Evolutionary conservation across 768 basidiomycete species (phyloP).

Genomic region (Gloeostereum incarnatum): DNA sequence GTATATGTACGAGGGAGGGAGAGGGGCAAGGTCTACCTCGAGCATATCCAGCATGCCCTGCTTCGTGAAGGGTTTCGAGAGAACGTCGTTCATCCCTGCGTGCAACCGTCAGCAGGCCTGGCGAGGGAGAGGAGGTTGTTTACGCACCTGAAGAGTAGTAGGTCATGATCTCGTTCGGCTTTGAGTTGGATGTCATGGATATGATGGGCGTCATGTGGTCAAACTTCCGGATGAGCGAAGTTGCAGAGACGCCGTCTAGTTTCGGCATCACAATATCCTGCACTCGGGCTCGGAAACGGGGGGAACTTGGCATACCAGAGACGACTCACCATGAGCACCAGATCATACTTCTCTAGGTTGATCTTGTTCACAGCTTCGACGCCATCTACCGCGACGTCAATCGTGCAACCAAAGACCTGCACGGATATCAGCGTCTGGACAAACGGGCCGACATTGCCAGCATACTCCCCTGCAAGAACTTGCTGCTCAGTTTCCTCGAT

Average conservation of each 20-base stretch:
- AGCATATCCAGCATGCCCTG: constrained; percentile 87
- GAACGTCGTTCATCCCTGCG: constrained; percentile 98
- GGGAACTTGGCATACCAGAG: no score
- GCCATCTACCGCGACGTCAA: constrained; percentile 92
- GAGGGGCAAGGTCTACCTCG: constrained; percentile 43
- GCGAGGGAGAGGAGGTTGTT: background rate
- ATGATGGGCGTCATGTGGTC: constrained; percentile 95
- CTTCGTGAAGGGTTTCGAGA: constrained; percentile 97
- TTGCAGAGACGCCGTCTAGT: constrained; percentile 82
- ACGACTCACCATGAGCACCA: constrained; percentile 97
- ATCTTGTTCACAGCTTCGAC: constrained; percentile 91
- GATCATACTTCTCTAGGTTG: constrained; percentile 92
- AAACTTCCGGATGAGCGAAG: constrained; percentile 89
- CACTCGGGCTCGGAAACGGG: no score
- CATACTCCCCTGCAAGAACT: no score
- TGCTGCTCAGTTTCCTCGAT: constrained; percentile 78
- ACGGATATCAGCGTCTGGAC: no score
- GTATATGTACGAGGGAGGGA: background rate
- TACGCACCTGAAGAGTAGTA: constrained; percentile 67
- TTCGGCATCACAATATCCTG: constrained; percentile 97
- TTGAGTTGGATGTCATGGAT: constrained; percentile 95
- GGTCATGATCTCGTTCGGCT: constrained; percentile 87
- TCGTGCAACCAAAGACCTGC: constrained; percentile 93
- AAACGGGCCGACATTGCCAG: no score
- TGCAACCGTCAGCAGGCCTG: background rate